Percentiles rank a stretch among this genome's conserved stretches.
Evolutionary conservation across 345 rosid species (phyloP).

Genomic region (Rhizophora mangle): DNA sequence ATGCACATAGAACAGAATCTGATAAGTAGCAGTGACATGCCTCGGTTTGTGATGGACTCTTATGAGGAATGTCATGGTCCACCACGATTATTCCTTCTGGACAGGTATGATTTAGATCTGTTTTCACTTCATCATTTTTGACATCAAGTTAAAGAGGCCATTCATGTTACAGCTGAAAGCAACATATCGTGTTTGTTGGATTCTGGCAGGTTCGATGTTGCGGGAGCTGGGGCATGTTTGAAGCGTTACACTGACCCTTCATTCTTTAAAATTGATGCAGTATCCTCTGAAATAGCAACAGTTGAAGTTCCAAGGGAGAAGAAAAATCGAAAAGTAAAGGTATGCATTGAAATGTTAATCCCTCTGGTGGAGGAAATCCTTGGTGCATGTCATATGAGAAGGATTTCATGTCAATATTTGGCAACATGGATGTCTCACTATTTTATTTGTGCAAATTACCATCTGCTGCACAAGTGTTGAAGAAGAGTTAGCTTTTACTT

Average conservation of each 20-base stretch:
- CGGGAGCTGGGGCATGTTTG: conserved; percentile 97
- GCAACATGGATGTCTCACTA: background rate
- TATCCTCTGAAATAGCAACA: conserved; percentile 38
- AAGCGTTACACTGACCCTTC: conserved; percentile 99
- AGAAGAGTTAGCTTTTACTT: background rate
- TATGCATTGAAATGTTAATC: conserved; percentile 18
- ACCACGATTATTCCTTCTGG: conserved; percentile 85
- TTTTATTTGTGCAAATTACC: conserved; percentile 3
- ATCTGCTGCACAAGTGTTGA: background rate
- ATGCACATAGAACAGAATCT: conserved; percentile 62
- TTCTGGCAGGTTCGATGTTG: conserved; percentile 79
- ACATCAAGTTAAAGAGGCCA: background rate
- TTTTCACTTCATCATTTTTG: background rate
- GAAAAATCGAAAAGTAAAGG: conserved; percentile 79
- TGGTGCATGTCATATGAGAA: background rate
- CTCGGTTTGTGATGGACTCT: conserved; percentile 97
- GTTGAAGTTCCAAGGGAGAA: conserved; percentile 65
- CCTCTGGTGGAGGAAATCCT: background rate
- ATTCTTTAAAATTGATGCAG: conserved; percentile 57
- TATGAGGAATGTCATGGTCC: conserved; percentile 92
- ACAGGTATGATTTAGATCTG: conserved; percentile 55
- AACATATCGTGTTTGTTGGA: background rate
- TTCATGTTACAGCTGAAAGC: background rate
- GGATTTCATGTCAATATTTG: background rate
- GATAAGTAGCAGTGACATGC: conserved; percentile 76